A percentile compares a stretch with the other conserved stretches of the same genome.
These are phyloP conservation scores for Escallonia herrerae DNA, from an alignment of 129 eudicot genomes.

Conservation along the genomic window DNA sequence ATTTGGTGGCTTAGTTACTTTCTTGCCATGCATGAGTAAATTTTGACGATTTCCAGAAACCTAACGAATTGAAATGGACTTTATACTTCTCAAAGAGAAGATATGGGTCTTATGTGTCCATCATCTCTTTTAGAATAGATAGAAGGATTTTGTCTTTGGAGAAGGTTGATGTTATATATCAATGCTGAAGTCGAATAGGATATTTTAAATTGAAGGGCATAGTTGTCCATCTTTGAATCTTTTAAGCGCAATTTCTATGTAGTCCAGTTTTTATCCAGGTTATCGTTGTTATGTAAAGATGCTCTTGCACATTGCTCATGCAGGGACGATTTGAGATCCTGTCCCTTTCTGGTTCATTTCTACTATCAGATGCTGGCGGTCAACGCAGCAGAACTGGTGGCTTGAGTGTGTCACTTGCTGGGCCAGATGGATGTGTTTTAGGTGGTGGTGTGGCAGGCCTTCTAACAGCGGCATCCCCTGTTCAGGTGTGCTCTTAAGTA, in stretches of 20 bases:
- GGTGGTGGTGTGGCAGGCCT: slow-evolving; percentile 81
- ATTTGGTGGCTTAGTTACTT: too few relatives aligned
- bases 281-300: neutral
- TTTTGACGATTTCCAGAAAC: too few relatives aligned
- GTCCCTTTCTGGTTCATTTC: slow-evolving; percentile 51
- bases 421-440: slow-evolving; percentile 60
- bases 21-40: too few relatives aligned
- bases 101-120: too few relatives aligned
- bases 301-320: slow-evolving; percentile 12
- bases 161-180: neutral
- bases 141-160: neutral
- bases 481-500: slow-evolving; percentile 36
- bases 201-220: too few relatives aligned
- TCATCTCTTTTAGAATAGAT: neutral
- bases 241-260: too few relatives aligned
- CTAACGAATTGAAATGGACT: neutral
- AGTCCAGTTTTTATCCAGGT: too few relatives aligned
- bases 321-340: slow-evolving; percentile 64
- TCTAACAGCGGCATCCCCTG: slow-evolving; percentile 55
- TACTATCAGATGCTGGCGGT: slow-evolving; percentile 35
- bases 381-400: slow-evolving; percentile 39
- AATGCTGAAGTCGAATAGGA: neutral
- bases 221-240: too few relatives aligned
- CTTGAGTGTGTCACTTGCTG: slow-evolving; percentile 52
- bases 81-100: too few relatives aligned